Percentiles rank a stretch among this genome's conserved stretches.
Conservation (phyloP, 768 basidiomycete species). For the Kwoniella europaea region DNA sequence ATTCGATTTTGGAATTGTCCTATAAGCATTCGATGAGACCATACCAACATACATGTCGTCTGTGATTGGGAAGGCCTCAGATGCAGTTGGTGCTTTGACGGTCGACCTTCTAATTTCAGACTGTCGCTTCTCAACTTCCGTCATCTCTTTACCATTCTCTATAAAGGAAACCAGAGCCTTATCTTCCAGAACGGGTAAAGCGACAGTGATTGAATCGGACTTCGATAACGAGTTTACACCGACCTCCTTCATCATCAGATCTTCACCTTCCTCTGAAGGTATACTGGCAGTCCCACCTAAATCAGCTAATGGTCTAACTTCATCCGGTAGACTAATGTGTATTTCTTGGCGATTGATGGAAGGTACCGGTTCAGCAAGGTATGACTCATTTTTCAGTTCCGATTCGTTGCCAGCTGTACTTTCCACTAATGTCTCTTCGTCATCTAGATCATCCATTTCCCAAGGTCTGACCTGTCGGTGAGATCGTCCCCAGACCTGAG, state of each 20-base stretch:
- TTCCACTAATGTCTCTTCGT: constrained; percentile 30
- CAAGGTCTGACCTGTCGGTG: constrained; percentile 49
- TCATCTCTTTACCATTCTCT: constrained; percentile 11
- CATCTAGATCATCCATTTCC: constrained; percentile 48
- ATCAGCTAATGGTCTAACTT: constrained; percentile 37
- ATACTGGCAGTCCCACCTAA: constrained; percentile 22
- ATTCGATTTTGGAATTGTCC: not conserved
- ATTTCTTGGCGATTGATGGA: not conserved
- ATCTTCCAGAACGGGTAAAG: constrained; percentile 14
- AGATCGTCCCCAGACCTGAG: constrained; percentile 46
- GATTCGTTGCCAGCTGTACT: not conserved
- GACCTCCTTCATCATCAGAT: not conserved
- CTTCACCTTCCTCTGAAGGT: constrained; percentile 20
- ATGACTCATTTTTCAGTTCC: constrained; percentile 12
- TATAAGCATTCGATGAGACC: not conserved
- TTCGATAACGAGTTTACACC: constrained; percentile 12
- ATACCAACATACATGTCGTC: constrained; percentile 11
- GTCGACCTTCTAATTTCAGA: constrained; percentile 40
- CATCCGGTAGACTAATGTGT: constrained; percentile 12
- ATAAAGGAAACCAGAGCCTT: not conserved
- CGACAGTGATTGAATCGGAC: constrained; percentile 9
- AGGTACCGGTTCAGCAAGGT: not conserved
- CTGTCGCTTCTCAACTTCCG: constrained; percentile 26
- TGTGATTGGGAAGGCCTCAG: constrained; percentile 41
- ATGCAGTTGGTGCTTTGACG: constrained; percentile 36